These are phyloP conservation scores for Calonectria crousiana DNA, from an alignment of 2,329 filamentous ascomycete species.

Conservation along the genomic window DNA sequence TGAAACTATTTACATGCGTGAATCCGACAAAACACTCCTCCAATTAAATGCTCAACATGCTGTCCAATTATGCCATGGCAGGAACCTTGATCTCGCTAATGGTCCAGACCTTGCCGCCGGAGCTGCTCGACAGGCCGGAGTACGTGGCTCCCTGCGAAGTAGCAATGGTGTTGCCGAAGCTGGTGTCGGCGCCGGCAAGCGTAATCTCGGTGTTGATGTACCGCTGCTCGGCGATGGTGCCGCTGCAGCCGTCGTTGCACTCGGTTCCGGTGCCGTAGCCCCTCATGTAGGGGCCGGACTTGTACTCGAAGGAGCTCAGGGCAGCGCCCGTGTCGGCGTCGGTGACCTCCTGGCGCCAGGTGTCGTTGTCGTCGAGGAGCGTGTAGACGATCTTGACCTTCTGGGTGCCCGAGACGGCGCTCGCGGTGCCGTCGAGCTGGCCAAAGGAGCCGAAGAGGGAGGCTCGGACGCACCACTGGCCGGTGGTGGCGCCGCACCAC, in stretches of 20 bases:
- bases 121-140: slow-evolving; percentile 22
- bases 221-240: slow-evolving; percentile 31
- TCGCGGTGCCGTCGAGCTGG: slow-evolving; percentile 29
- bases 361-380: slow-evolving; percentile 35
- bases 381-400: slow-evolving; percentile 38
- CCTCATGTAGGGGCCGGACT: slow-evolving; percentile 35
- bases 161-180: slow-evolving; percentile 34
- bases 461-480: slow-evolving; percentile 36
- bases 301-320: slow-evolving; percentile 33
- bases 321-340: slow-evolving; percentile 32
- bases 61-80: slow-evolving; percentile 20
- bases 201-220: slow-evolving; percentile 37
- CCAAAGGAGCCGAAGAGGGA: slow-evolving; percentile 37
- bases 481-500: slow-evolving; percentile 33
- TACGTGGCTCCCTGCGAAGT: slow-evolving; percentile 33
- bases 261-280: slow-evolving; percentile 38
- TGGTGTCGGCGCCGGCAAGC: slow-evolving; percentile 27
- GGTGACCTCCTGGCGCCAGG: slow-evolving; percentile 34
- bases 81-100: slow-evolving; percentile 34
- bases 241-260: slow-evolving; percentile 33
- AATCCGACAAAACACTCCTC: background rate
- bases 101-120: slow-evolving; percentile 33
- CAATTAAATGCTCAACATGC: background rate
- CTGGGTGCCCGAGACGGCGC: slow-evolving; percentile 31
- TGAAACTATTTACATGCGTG: slow-evolving; percentile 14